Conservation (phyloP, 192 early-diverging fungal genomes). For the Coemansia sp. region DNA sequence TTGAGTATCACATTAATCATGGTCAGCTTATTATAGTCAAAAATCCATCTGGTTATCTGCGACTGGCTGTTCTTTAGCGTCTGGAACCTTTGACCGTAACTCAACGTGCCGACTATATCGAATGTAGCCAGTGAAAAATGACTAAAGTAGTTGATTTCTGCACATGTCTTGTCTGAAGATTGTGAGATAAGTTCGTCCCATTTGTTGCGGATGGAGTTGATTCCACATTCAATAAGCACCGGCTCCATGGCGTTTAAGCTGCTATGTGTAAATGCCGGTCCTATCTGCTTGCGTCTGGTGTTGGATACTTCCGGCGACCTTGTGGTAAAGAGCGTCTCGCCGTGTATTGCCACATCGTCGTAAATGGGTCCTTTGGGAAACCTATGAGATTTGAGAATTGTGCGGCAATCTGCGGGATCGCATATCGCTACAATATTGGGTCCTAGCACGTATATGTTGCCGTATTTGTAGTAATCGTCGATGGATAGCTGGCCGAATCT, state of each 20-base stretch:
- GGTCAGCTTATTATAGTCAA: slow-evolving; percentile 12
- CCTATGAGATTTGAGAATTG: slow-evolving; percentile 18
- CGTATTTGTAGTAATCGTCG: slow-evolving; percentile 26
- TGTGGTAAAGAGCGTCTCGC: slow-evolving; percentile 14
- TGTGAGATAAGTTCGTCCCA: slow-evolving; percentile 17
- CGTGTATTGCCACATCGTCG: slow-evolving; percentile 11
- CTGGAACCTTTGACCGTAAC: slow-evolving; percentile 41
- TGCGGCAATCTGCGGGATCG: slow-evolving; percentile 27
- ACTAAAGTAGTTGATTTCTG: slow-evolving; percentile 16
- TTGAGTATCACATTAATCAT: neutral
- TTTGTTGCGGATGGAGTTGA: slow-evolving; percentile 23
- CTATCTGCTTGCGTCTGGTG: slow-evolving; percentile 9
- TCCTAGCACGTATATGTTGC: slow-evolving; percentile 32
- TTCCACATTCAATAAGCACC: slow-evolving; percentile 29
- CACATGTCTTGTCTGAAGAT: neutral
- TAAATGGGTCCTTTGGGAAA: slow-evolving; percentile 39
- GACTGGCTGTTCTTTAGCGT: slow-evolving; percentile 19
- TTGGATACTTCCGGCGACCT: slow-evolving; percentile 3
- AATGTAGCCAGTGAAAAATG: slow-evolving; percentile 31
- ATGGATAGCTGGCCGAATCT: slow-evolving; percentile 16
- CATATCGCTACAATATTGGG: slow-evolving; percentile 30
- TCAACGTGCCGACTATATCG: slow-evolving; percentile 29
- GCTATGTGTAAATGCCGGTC: slow-evolving; percentile 12
- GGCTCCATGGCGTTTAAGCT: slow-evolving; percentile 25
- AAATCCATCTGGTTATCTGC: slow-evolving; percentile 24